Conservation (phyloP, 495 filamentous ascomycete species). For the Neurospora cerealis region DNA sequence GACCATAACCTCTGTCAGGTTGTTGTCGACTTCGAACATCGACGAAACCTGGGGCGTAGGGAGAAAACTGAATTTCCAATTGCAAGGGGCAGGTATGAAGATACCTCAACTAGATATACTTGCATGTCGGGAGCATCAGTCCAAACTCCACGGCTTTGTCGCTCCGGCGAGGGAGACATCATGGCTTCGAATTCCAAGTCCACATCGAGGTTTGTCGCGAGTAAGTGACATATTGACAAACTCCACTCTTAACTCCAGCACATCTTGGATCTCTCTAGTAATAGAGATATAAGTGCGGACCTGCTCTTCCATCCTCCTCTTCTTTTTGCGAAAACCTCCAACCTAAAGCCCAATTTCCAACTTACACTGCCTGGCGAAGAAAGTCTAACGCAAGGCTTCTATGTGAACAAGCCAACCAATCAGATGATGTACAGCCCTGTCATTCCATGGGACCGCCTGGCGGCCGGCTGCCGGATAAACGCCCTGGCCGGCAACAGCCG, state of each 20-base stretch:
- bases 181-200: neutral
- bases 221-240: neutral
- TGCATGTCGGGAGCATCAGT: neutral
- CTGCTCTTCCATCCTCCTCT: neutral
- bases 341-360: neutral
- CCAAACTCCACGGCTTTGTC: neutral
- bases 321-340: neutral
- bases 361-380: neutral
- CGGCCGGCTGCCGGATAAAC: constrained; percentile 12
- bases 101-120: neutral
- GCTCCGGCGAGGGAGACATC: neutral
- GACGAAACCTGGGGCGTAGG: neutral
- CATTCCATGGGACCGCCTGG: neutral
- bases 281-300: neutral
- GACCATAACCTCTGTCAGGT: neutral
- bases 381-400: neutral
- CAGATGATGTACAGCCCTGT: neutral
- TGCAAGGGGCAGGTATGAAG: neutral
- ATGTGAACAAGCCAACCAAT: constrained; percentile 4
- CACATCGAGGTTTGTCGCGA: neutral
- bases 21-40: neutral
- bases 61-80: neutral
- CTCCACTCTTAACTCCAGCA: neutral
- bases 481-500: constrained; percentile 1
- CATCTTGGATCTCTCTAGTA: neutral